Conservation (phyloP, 331 rosid genomes). For the Saraca asoca region DNA sequence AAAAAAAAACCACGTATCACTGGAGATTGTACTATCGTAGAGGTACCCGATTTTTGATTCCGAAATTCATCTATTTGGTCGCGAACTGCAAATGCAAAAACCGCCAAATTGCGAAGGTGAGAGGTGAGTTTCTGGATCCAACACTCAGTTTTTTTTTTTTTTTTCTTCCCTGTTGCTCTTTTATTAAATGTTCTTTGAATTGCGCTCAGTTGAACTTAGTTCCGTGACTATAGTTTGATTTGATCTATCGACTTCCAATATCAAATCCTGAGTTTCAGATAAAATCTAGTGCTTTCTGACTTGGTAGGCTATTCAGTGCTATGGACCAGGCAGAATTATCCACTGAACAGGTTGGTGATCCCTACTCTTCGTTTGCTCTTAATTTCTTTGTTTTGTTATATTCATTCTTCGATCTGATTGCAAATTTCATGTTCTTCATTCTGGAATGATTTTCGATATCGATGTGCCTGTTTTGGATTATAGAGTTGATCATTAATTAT, state of each 20-base stretch:
- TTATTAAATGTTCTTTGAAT: background rate
- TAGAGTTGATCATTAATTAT: background rate
- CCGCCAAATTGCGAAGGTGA: no score
- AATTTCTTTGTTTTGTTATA: background rate
- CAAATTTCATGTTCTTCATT: background rate
- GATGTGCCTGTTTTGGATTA: background rate
- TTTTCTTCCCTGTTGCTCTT: background rate
- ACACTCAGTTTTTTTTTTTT: background rate
- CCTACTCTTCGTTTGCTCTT: slow-evolving; percentile 2
- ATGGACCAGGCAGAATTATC: slow-evolving; percentile 79
- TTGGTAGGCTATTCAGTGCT: slow-evolving; percentile 36
- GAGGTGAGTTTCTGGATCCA: no score
- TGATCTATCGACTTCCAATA: slow-evolving; percentile 6
- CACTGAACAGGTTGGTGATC: slow-evolving; percentile 66
- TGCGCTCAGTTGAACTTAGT: background rate
- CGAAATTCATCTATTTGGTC: no score
- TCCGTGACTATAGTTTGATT: slow-evolving; percentile 22
- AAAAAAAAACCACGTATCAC: no score
- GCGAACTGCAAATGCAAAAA: no score
- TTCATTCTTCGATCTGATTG: slow-evolving; percentile 25
- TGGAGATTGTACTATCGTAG: no score
- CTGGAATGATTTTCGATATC: no score
- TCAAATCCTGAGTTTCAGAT: slow-evolving; percentile 4
- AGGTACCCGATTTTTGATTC: no score
- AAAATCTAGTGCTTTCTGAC: slow-evolving; percentile 6